Base-by-base conservation (phyloP, 1,139 yeast genomes). In the Diutina rugosa region DNA sequence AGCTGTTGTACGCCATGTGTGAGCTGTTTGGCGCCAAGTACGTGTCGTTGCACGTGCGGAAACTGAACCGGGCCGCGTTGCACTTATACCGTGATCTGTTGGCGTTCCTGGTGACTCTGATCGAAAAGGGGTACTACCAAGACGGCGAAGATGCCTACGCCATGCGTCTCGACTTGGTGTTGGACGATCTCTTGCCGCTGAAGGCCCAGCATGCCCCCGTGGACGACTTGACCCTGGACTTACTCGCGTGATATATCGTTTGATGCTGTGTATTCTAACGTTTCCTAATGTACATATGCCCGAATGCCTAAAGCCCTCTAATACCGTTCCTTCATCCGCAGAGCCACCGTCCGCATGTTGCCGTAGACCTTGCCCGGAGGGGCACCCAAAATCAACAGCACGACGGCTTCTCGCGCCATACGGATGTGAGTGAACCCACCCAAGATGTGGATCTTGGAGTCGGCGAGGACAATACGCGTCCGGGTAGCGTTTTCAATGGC, bases 141-240 rank as follows among this genome's bases (percentile, higher is more conserved):
- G 98, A 93, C 69, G 97, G 96, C 32, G 99, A 95, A 69, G 98
- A 95, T 72, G 99, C 99, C n/a, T 93, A 90, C 69, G 87, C 95
- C 51, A 93, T 93, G 99, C 84, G 82, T 66, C 85, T 86, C 65
- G 76, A 74, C 1, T 73, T 88, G 62, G 72, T 72, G 16, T 66
- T 83, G 57, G 85, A 84, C 7, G 85, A 84, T 30, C 71, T 86
- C 58, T 62, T 81, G 56, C 90, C 91, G 26, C 76, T 81, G 58
- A 69, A 70, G 55, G 80, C 79, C 59, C 84, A 80, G 62, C 71
- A 70, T 26, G 72, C 66, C 38, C 69, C 65, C 16, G 77, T 69
- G 45, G 90, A 84, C 65, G 87, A 84, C 67, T 72, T 83, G 56
- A 69, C 74, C 6, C 61, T 61, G 56, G 77, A 73, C 64, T 68